Evolutionary conservation across 192 early-diverging fungal species (phyloP).

Genomic region (Chytriomyces hyalinus): DNA sequence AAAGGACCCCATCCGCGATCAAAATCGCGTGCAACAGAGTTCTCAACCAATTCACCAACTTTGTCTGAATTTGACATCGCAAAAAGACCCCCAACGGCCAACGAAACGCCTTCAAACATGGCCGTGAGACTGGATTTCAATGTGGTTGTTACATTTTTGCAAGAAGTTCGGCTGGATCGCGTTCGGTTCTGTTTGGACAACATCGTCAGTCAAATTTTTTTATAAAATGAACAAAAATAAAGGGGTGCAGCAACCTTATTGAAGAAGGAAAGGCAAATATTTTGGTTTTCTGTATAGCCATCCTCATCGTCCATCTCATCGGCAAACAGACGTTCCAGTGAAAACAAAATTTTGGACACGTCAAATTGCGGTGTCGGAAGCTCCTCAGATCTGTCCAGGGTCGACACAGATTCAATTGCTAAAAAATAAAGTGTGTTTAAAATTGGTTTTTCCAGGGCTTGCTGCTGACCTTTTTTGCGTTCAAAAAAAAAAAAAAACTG

Average conservation of each 20-base stretch:
- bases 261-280: conserved; percentile 1
- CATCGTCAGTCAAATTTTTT: neutral
- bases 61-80: neutral
- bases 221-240: neutral
- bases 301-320: neutral
- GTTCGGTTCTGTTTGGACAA: neutral
- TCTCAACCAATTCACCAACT: too few relatives aligned
- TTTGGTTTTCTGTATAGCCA: neutral
- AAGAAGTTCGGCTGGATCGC: neutral
- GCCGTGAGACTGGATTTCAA: neutral
- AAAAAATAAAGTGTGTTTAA: neutral
- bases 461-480: too few relatives aligned
- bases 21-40: neutral
- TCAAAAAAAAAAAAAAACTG: neutral
- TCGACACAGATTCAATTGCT: conserved; percentile 23
- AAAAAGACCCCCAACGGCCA: neutral
- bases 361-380: conserved; percentile 10
- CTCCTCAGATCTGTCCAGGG: conserved; percentile 1
- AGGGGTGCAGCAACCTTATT: conserved; percentile 1
- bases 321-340: conserved; percentile 12
- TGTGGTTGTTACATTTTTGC: neutral
- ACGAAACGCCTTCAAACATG: conserved; percentile 12
- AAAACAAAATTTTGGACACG: neutral
- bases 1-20: neutral
- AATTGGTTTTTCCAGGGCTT: neutral